Evolutionary conservation across 352 stramenopile species (phyloP).

Genomic region (Globisporangium splendens): DNA sequence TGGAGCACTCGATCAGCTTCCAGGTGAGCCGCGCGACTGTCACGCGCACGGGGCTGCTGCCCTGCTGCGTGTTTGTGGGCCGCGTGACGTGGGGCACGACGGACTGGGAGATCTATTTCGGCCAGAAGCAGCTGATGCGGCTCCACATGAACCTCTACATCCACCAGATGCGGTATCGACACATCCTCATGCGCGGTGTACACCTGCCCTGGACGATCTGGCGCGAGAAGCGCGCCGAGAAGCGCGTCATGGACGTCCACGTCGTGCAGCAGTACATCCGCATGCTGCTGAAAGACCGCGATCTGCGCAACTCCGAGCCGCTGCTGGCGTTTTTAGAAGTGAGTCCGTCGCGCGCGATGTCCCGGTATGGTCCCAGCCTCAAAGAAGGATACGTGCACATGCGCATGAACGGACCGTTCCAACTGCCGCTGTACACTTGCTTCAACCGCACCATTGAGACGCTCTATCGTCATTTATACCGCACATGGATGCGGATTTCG

Average conservation of each 20-base stretch:
- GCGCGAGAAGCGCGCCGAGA: conserved; percentile 76
- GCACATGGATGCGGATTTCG: conserved; percentile 81
- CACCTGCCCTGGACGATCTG: conserved; percentile 76
- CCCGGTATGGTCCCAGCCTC: conserved; percentile 67
- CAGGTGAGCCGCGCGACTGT: conserved; percentile 69
- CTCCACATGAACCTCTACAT: conserved; percentile 63
- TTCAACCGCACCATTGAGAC: conserved; percentile 82
- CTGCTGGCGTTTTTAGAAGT: conserved; percentile 80
- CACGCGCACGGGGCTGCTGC: conserved; percentile 60
- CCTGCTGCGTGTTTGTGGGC: conserved; percentile 81
- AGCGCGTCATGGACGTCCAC: conserved; percentile 61
- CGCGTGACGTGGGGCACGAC: conserved; percentile 73
- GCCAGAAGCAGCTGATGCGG: conserved; percentile 79
- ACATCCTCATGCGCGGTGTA: conserved; percentile 40
- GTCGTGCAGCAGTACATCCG: conserved; percentile 77
- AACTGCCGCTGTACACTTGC: conserved; percentile 81
- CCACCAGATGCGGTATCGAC: conserved; percentile 46
- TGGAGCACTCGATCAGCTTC: conserved; percentile 72
- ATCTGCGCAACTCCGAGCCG: conserved; percentile 73
- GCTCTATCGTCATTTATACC: conserved; percentile 82
- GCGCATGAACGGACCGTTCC: conserved; percentile 85
- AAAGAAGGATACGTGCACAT: conserved; percentile 89
- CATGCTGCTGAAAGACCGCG: conserved; percentile 48
- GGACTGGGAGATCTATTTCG: conserved; percentile 85
- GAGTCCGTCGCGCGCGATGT: conserved; percentile 69